These are phyloP conservation scores for Pleurotus platypus DNA, from an alignment of 768 basidiomycete genomes.

Conservation along the genomic window DNA sequence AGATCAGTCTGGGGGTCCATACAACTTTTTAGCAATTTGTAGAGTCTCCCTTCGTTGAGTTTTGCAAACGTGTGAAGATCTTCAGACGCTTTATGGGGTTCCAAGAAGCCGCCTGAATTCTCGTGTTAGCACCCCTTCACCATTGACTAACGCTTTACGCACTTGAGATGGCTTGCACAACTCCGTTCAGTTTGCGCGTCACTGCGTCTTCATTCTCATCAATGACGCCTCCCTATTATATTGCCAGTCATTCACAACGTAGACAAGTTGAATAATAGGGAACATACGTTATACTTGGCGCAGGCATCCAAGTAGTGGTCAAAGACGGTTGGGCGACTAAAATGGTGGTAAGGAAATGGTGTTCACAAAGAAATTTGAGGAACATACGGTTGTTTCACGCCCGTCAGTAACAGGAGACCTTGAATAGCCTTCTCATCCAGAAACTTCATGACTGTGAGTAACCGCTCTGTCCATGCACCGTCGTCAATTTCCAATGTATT, in stretches of 20 bases:
- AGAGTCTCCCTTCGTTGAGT: slow-evolving; percentile 80
- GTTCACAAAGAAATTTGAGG: neutral
- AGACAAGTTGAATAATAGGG: neutral
- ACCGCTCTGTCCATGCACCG: slow-evolving; percentile 77
- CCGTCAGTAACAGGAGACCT: slow-evolving; percentile 56
- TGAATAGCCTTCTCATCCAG: slow-evolving; percentile 60
- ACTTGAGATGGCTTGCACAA: slow-evolving; percentile 64
- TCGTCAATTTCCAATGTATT: slow-evolving; percentile 68
- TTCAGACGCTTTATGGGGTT: slow-evolving; percentile 69
- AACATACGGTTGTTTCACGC: slow-evolving; percentile 61
- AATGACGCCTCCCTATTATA: slow-evolving; percentile 83
- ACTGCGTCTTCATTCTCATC: slow-evolving; percentile 76
- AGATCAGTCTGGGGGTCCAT: slow-evolving; percentile 84
- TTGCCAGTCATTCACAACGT: neutral
- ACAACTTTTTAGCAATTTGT: slow-evolving; percentile 78
- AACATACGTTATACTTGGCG: slow-evolving; percentile 77
- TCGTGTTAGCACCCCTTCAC: slow-evolving; percentile 6
- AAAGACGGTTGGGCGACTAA: slow-evolving; percentile 65
- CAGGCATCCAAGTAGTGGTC: slow-evolving; percentile 72
- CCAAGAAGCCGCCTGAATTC: slow-evolving; percentile 49
- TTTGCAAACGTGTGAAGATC: slow-evolving; percentile 84
- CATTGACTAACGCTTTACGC: slow-evolving; percentile 17
- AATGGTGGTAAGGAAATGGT: slow-evolving; percentile 1
- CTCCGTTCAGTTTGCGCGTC: slow-evolving; percentile 45
- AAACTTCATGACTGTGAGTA: slow-evolving; percentile 69